Percentiles rank a stretch among this genome's conserved stretches.
Evolutionary conservation across 148 eudicot species (phyloP).

Genomic region (Talinum fruticosum): DNA sequence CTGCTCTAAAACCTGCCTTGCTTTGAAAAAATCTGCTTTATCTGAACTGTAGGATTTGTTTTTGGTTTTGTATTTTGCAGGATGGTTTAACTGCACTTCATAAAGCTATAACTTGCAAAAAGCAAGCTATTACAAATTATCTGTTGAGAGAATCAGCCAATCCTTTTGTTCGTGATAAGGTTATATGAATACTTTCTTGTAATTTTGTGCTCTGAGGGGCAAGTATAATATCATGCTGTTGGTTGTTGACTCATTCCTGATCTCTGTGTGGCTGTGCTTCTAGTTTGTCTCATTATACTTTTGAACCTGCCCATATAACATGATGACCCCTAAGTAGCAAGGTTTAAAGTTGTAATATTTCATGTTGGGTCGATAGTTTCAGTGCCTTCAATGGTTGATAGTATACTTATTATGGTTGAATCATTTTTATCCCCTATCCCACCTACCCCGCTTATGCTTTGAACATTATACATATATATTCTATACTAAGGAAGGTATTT

Average conservation of each 20-base stretch:
- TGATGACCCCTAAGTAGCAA: not conserved
- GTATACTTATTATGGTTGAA: not conserved
- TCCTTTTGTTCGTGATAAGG: constrained; percentile 79
- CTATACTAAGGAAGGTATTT: too few species aligned
- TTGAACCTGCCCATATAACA: constrained; percentile 1
- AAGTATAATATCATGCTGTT: not conserved
- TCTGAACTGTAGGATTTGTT: not conserved
- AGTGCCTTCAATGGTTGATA: too few species aligned
- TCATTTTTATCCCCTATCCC: too few species aligned
- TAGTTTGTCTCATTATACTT: not conserved
- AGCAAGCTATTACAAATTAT: constrained; percentile 73
- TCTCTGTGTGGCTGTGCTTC: not conserved
- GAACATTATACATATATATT: too few species aligned
- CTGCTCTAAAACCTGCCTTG: not conserved
- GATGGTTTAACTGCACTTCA: constrained; percentile 91
- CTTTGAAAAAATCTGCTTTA: not conserved
- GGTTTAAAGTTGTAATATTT: not conserved
- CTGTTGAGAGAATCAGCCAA: constrained; percentile 87
- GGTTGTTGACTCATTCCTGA: constrained; percentile 6
- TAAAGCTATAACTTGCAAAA: constrained; percentile 76
- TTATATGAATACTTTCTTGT: constrained; percentile 30
- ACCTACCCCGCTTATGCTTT: too few species aligned
- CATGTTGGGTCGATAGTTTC: too few species aligned
- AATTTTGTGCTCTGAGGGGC: not conserved
- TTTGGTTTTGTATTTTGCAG: constrained; percentile 31